Percentiles rank a stretch among this genome's conserved stretches.
Evolutionary conservation across 352 stramenopile genomes (phyloP).

Genomic region (Elongisporangium undulatum): DNA sequence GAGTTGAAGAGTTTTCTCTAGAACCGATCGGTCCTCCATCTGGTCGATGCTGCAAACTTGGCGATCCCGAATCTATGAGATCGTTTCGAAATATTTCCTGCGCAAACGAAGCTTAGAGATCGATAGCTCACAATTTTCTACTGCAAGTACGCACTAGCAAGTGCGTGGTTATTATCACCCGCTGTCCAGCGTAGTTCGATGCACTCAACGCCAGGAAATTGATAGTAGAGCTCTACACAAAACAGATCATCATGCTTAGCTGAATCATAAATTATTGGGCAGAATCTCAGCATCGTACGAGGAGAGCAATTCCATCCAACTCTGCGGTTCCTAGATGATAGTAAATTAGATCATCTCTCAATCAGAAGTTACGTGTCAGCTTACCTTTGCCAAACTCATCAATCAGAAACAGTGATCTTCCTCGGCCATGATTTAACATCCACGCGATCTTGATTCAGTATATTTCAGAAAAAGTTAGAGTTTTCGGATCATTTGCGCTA

Average conservation of each 20-base stretch:
- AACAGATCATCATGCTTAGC: neutral
- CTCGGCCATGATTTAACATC: constrained; percentile 75
- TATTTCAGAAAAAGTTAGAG: neutral
- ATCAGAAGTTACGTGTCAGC: neutral
- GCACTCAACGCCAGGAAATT: constrained; percentile 45
- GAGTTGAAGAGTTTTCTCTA: neutral
- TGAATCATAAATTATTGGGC: constrained; percentile 5
- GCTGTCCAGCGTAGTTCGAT: constrained; percentile 22
- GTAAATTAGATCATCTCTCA: neutral
- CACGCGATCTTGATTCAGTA: constrained; percentile 50
- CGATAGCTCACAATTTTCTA: neutral
- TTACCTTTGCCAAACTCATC: constrained; percentile 87
- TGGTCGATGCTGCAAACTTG: neutral
- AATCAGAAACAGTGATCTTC: constrained; percentile 67
- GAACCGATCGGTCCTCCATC: neutral
- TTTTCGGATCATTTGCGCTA: neutral
- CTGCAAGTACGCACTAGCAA: constrained; percentile 45
- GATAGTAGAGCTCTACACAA: constrained; percentile 23
- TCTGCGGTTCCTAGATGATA: constrained; percentile 54
- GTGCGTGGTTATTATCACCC: constrained; percentile 78
- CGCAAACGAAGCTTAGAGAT: neutral
- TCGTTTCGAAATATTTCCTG: constrained; percentile 63
- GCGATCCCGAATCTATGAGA: constrained; percentile 20
- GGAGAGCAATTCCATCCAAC: constrained; percentile 63
- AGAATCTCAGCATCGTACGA: constrained; percentile 30